Base-by-base conservation (phyloP, 208 protist genomes). In the Naegleria fowleri region DNA sequence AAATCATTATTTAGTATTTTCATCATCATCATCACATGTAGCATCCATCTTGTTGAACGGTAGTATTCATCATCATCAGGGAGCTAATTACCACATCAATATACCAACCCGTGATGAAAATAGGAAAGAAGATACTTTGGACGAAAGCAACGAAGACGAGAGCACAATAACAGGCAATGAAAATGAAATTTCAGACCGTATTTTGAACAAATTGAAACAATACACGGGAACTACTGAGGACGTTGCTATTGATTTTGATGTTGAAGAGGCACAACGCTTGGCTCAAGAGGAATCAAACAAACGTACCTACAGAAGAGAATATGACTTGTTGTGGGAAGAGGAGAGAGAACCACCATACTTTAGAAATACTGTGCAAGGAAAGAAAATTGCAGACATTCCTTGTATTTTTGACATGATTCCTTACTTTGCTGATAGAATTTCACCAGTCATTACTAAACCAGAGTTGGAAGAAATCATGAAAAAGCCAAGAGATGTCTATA, bases 331-430 rank as follows among this genome's bases (percentile, higher is more conserved):
- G 67, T 79, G 67, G 67, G 67, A 79, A 79, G 67, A 79, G 7
- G 67, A 79, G n/a, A 79, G 67, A 79, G 67, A 79, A 79, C 67
- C 67, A 79, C 29, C 19, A 79, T 79, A 79, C 67, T 79, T 79
- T 79, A 79, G n/a, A 79, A 79, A 29, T 13, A 15, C 67, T 15
- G 67, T 79, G 19, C 67, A 79, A 79, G 67, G 67, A 79, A 79
- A 79, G 67, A 79, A 79, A 33, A 79, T 79, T 79, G 67, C 67
- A 2, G 67, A 79, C 36, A 79, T 79, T 36, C 67, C 67, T 36
- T 79, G 67, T 36, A 9, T 79, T 2, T 79, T 79, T 79, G 67
- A 79, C n/a, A 36, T 79, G 16, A 25, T 79, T 79, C 67, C 67
- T 36, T 33, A 36, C 13, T 33, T 79, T 36, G 29, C 16, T 33